These are phyloP conservation scores for Sesbania bispinosa DNA, from an alignment of 306 rosid genomes.

Conservation along the genomic window DNA sequence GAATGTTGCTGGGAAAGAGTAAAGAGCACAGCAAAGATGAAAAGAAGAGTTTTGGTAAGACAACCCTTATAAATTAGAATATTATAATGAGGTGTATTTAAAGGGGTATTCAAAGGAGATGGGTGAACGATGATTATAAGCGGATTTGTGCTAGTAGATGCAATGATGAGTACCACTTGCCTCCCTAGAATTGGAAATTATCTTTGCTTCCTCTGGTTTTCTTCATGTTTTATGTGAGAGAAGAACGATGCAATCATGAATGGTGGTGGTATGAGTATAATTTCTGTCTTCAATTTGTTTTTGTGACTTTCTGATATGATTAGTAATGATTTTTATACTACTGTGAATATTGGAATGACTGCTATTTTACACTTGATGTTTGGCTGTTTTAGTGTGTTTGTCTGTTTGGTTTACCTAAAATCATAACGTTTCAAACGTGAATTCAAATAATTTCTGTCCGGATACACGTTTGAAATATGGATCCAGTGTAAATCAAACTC, in stretches of 20 bases:
- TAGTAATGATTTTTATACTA: neutral
- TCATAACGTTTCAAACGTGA: too few species aligned
- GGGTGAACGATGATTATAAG: neutral
- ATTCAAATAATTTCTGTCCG: too few species aligned
- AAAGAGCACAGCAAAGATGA: neutral
- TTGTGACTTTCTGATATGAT: neutral
- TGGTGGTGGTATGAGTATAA: neutral
- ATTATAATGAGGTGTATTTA: neutral
- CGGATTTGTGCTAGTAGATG: neutral
- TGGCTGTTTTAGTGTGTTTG: too few species aligned
- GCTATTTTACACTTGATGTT: neutral
- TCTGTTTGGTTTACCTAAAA: too few species aligned
- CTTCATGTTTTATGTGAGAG: slow-evolving; percentile 4
- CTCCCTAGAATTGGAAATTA: neutral
- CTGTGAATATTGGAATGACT: neutral
- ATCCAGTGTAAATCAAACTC: too few species aligned
- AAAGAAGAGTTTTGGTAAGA: slow-evolving; percentile 18
- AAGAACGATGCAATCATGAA: slow-evolving; percentile 19
- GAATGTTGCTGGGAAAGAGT: slow-evolving; percentile 12
- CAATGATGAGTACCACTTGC: slow-evolving; percentile 20
- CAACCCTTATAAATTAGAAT: neutral
- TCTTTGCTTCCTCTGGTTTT: slow-evolving; percentile 6
- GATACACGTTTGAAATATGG: too few species aligned
- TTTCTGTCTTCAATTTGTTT: neutral
- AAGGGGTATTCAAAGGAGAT: neutral